These are phyloP conservation scores for Nannochloropsis salina DNA, from an alignment of 108 stramenopile species.

Conservation along the genomic window DNA sequence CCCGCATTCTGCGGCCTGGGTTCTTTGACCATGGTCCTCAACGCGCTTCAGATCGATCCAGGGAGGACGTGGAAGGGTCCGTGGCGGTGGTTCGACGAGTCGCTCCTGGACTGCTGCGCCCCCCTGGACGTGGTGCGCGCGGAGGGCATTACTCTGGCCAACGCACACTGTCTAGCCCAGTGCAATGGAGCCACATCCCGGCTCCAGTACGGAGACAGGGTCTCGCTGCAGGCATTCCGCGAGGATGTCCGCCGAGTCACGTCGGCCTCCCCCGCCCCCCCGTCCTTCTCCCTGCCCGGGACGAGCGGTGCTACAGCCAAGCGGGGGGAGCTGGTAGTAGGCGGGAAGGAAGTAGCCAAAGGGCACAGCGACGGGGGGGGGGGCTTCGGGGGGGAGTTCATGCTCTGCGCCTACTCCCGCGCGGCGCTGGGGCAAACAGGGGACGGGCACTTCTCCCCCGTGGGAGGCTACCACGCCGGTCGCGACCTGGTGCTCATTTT, in stretches of 20 bases:
- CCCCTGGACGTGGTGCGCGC: slow-evolving; percentile 43
- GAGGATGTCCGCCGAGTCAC: slow-evolving; percentile 49
- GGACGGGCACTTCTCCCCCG: slow-evolving; percentile 83
- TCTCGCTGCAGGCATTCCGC: slow-evolving; percentile 66
- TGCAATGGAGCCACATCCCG: slow-evolving; percentile 44
- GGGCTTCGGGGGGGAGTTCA: slow-evolving; percentile 40
- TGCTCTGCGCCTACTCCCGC: slow-evolving; percentile 68
- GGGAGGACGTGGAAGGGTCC: slow-evolving; percentile 74
- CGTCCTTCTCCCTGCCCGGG: too few species aligned
- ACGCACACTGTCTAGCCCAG: slow-evolving; percentile 50
- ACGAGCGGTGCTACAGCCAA: too few species aligned
- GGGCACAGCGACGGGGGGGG: neutral
- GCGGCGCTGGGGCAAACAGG: slow-evolving; percentile 73
- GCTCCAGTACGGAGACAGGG: slow-evolving; percentile 31
- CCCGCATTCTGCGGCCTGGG: slow-evolving; percentile 87
- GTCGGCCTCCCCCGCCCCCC: slow-evolving; percentile 48
- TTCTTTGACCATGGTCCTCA: slow-evolving; percentile 78
- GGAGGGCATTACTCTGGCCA: slow-evolving; percentile 39
- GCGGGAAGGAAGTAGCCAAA: neutral
- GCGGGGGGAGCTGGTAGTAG: neutral
- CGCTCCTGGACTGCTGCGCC: slow-evolving; percentile 78
- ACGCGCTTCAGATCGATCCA: slow-evolving; percentile 82
- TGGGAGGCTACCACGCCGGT: slow-evolving; percentile 69
- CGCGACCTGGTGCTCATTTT: slow-evolving; percentile 76
- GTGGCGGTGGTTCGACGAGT: slow-evolving; percentile 88